Evolutionary conservation across 2,329 filamentous ascomycete genomes (phyloP).

Genomic region (Colletotrichum endophyticum): DNA sequence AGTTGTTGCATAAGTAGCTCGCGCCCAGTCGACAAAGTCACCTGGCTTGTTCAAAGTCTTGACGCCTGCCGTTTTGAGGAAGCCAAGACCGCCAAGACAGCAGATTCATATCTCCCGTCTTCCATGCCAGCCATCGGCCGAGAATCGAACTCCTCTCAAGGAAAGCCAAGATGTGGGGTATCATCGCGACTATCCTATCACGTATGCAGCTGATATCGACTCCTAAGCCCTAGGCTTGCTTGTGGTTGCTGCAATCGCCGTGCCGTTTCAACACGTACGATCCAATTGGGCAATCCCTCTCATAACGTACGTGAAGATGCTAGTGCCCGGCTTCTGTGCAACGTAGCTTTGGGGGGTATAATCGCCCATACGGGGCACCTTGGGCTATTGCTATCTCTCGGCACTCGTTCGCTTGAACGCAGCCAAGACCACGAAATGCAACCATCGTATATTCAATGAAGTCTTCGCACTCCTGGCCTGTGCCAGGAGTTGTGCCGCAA

Average conservation of each 20-base stretch:
- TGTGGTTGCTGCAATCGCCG: not conserved
- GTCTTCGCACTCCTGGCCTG: not conserved
- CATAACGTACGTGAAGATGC: not conserved
- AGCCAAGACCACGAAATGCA: not conserved
- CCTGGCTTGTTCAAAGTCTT: not conserved
- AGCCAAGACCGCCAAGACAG: not conserved
- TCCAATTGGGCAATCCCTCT: not conserved
- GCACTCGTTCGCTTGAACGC: not conserved
- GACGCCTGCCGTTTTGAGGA: not conserved
- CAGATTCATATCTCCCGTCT: not conserved
- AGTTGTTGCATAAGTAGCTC: not conserved
- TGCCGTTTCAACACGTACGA: not conserved
- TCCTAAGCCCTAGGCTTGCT: not conserved
- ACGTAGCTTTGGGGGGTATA: not conserved
- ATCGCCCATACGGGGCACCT: not conserved
- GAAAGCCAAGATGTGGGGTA: not conserved
- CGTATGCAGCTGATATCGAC: not conserved
- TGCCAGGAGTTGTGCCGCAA: not conserved
- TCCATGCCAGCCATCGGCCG: not conserved
- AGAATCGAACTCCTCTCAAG: not conserved
- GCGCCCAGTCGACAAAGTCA: not conserved
- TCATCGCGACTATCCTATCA: not conserved
- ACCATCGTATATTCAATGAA: not conserved
- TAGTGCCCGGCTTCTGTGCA: not conserved
- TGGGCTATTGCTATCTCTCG: not conserved